Evolutionary conservation across 495 filamentous ascomycete genomes (phyloP), one percentile per base, ranked within the genome.

Genomic region (Penicillium silybi): DNA sequence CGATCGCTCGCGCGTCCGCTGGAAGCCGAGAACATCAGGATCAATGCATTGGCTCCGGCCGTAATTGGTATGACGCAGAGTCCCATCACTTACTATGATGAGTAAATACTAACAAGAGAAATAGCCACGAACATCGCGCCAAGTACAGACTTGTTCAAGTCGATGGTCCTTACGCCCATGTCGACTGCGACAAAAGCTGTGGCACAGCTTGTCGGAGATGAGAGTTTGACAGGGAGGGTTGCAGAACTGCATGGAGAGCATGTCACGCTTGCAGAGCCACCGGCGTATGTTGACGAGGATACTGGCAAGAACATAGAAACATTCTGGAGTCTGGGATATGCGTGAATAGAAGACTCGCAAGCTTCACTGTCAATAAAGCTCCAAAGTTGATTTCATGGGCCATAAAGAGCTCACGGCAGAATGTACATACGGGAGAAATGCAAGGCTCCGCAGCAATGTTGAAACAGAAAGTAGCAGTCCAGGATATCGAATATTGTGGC

Each of bases 141-240:
- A 1, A 61, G 63, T 41, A 62, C 41, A 2, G 64, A 75, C 1
- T 59, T 82, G 8, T 79, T 79, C 58, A 63, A 71, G 22, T 59
- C 69, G 3, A 82, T 82, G 79, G 57, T 74, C 4, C 29, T 81
- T 6, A 83, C 79, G 6, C 80, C 80, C 9, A 77, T 79, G 69
- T 64, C 62, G 9, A 81, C 79, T 1, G 68, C 76, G 0, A 54
- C 73, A 22, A 69, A 62, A 15, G 78, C 75, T 6, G 71, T 80
- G 0, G 62, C 60, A 17, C 61, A 69, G 52, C 65, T 83, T n/a
- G 51, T 74, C 7, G 59, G 37, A 0, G 73, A 80, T 46, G 48
- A 59, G 0, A 64, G 43, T 11, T 45, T 80, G 23, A 75, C 68
- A 2, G 80, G 80, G 0, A 62, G 63, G 13, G 67, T 79, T 10